A percentile compares a stretch with the other conserved stretches of the same genome.
Evolutionary conservation across 805 yeast species (phyloP).

Genomic region (Nematodospora valgi): DNA sequence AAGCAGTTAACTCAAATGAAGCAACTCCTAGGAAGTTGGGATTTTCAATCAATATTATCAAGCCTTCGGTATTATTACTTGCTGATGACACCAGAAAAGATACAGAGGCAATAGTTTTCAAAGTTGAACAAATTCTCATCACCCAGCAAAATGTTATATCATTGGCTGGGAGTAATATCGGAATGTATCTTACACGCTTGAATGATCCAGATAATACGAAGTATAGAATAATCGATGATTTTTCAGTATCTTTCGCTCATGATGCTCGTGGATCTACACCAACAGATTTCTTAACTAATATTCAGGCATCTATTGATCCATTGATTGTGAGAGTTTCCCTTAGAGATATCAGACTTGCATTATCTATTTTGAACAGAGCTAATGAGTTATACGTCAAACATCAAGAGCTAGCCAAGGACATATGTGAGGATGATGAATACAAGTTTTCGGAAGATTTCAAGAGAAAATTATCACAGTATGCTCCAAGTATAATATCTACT

Average conservation of each 20-base stretch:
- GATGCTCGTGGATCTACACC: slow-evolving; percentile 68
- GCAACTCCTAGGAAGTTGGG: slow-evolving; percentile 30
- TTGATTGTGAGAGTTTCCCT: slow-evolving; percentile 76
- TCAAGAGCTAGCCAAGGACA: slow-evolving; percentile 7
- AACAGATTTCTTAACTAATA: slow-evolving; percentile 54
- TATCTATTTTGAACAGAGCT: slow-evolving; percentile 70
- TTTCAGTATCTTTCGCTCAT: slow-evolving; percentile 69
- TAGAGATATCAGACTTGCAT: slow-evolving; percentile 80
- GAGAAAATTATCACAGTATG: slow-evolving; percentile 57
- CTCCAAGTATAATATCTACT: slow-evolving; percentile 61
- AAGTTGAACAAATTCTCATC: slow-evolving; percentile 71
- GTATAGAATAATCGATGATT: slow-evolving; percentile 82
- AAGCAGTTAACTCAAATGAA: background rate
- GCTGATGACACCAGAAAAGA: slow-evolving; percentile 70
- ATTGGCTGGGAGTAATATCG: slow-evolving; percentile 70
- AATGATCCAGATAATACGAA: slow-evolving; percentile 56
- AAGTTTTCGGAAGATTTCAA: slow-evolving; percentile 63
- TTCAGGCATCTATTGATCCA: slow-evolving; percentile 76
- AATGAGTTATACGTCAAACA: slow-evolving; percentile 45
- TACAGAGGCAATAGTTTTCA: slow-evolving; percentile 88
- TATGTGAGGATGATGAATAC: slow-evolving; percentile 23
- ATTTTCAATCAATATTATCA: slow-evolving; percentile 64
- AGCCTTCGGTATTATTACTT: slow-evolving; percentile 72
- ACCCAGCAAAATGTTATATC: slow-evolving; percentile 67
- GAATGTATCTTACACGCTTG: slow-evolving; percentile 84